These are phyloP conservation scores for Perilla frutescens DNA, from an alignment of 257 asterid genomes.

Conservation along the genomic window DNA sequence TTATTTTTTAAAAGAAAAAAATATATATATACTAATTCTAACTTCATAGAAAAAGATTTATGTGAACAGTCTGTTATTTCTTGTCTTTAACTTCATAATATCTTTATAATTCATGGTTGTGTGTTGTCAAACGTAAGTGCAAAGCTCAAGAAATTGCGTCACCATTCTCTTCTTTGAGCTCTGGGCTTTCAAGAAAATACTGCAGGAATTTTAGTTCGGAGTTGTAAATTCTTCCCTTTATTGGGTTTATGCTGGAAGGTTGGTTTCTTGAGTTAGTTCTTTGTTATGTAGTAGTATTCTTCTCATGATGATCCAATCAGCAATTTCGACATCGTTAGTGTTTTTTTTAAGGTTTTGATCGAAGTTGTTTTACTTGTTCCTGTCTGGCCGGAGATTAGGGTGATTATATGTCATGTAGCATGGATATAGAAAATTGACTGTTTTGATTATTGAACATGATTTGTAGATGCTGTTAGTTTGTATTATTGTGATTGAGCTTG, in stretches of 20 bases:
- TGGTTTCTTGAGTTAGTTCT: constrained; percentile 8
- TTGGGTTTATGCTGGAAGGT: constrained; percentile 14
- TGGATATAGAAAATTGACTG: not conserved
- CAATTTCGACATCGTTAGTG: not conserved
- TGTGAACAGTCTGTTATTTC: constrained; percentile 17
- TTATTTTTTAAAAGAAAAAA: not conserved
- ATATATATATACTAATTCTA: not conserved
- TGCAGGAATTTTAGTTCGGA: constrained; percentile 20
- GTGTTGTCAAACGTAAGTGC: constrained; percentile 9
- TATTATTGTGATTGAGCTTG: not conserved
- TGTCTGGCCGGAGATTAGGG: constrained; percentile 3
- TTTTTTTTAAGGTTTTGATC: not conserved
- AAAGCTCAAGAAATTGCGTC: not conserved
- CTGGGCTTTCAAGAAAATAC: constrained; percentile 17
- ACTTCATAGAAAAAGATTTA: not conserved
- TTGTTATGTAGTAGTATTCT: not conserved
- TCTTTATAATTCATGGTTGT: constrained; percentile 22
- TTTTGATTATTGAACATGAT: constrained; percentile 11
- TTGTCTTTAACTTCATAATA: constrained; percentile 25
- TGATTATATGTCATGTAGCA: not conserved
- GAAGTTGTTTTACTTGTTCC: not conserved
- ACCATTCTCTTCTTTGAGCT: not conserved
- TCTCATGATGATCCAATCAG: constrained; percentile 13
- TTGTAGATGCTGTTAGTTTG: not conserved
- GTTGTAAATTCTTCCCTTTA: not conserved